Base-by-base conservation (phyloP, 169 alveolate species). In the Plasmodium gonderi region DNA sequence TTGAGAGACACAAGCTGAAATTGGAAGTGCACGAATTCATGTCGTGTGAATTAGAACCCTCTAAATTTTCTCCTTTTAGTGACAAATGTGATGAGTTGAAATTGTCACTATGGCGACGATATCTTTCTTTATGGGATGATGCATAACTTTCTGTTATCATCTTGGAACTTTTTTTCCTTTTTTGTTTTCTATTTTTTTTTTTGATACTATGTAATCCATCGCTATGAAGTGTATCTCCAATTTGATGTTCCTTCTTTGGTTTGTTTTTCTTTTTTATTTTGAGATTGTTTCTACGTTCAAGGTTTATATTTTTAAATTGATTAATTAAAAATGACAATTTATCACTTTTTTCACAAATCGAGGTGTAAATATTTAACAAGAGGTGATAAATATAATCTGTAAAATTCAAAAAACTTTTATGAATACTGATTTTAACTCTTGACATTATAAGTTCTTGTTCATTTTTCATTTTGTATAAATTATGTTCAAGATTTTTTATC, bases 301-400 rank as follows among this genome's bases (percentile, higher is more conserved):
- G 29, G 31, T 36, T 74, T 23, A 65, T 0, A 29, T 29, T 3
- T 29, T 67, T 90, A 26, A 90, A 44, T 23, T 47, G 45, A 23
- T 12, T 45, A 7, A 90, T 76, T 67, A 90, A 6, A 31, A 65
- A 90, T n/a, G 72, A 33, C 51, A 90, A 31, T 29, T 77, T 90
- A 40, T 90, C 90, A 45, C 80, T 90, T 54, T 78, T 90, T 40
- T 90, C 79, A 12, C 77, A 77, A 49, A 90, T 6, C 31, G 38
- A 7, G 1, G 91, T 26, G 51, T 76, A 49, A 14, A 77, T 26
- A 11, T 78, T 54, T 9, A 90, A 14, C 6, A 90, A 42, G 36
- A 90, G 42, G 17, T 90, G 91, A 26, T 44, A 45, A n/a, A 68
- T 40, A 36, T 38, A 90, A 12, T 90, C 94, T 2, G 82, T 77